Evolutionary conservation across 257 asterid species (phyloP).

Genomic region (Misopates orontium): DNA sequence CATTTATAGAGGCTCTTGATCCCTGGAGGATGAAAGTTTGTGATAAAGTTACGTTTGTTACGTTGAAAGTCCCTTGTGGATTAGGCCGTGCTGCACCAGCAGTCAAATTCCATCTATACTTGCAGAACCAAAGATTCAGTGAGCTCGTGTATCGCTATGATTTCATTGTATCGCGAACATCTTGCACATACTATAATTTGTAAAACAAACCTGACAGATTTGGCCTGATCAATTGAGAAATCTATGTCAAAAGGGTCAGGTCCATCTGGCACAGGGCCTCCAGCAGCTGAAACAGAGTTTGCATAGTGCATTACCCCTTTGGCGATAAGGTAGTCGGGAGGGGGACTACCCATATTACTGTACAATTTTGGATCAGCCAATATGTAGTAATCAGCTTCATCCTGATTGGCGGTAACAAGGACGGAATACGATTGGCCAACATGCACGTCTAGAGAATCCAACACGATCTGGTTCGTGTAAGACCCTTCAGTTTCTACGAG

Average conservation of each 20-base stretch:
- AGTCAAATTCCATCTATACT: constrained; percentile 54
- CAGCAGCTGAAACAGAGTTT: constrained; percentile 37
- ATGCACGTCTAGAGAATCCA: constrained; percentile 63
- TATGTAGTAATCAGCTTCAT: constrained; percentile 47
- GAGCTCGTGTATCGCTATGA: neutral
- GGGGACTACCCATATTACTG: no score
- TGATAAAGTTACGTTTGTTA: constrained; percentile 57
- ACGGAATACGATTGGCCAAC: constrained; percentile 81
- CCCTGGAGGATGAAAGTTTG: constrained; percentile 60
- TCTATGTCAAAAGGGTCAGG: constrained; percentile 53
- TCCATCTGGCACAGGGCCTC: constrained; percentile 58
- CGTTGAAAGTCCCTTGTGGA: constrained; percentile 75
- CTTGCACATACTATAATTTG: no score
- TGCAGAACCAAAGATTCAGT: neutral
- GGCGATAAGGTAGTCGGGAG: constrained; percentile 41
- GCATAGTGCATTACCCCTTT: constrained; percentile 57
- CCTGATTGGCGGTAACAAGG: constrained; percentile 53
- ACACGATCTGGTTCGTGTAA: constrained; percentile 43
- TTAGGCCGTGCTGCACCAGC: constrained; percentile 72
- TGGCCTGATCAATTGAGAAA: constrained; percentile 59
- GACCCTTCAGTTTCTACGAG: constrained; percentile 75
- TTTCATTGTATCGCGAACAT: no score
- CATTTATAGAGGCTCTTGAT: constrained; percentile 24
- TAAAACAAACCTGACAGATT: constrained; percentile 45
- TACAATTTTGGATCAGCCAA: constrained; percentile 46